Conservation (phyloP, 306 rosid genomes). For the Aeschynomene evenia region DNA sequence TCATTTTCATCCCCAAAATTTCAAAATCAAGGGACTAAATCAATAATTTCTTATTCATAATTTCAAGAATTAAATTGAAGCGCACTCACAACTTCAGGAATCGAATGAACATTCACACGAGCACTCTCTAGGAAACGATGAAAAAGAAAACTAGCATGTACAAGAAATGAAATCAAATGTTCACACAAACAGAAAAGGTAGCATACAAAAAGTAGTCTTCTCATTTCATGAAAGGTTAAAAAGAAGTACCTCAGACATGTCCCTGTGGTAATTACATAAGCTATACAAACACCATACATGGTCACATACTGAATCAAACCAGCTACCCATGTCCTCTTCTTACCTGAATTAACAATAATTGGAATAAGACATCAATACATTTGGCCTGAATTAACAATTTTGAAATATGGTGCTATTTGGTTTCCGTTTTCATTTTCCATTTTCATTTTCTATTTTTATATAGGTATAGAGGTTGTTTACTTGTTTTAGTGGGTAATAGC, state of each 20-base stretch:
- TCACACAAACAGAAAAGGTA: not conserved
- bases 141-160: not conserved
- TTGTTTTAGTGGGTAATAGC: too few species aligned
- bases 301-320: constrained; percentile 43
- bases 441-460: too few species aligned
- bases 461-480: too few species aligned
- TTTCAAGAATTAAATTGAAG: too few species aligned
- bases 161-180: not conserved
- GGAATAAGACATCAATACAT: not conserved
- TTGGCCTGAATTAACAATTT: too few species aligned
- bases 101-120: too few species aligned
- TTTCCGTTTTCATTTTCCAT: too few species aligned
- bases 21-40: too few species aligned
- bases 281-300: constrained; percentile 49
- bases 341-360: constrained; percentile 42
- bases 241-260: constrained; percentile 48
- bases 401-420: too few species aligned
- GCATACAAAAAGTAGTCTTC: not conserved
- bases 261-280: constrained; percentile 56
- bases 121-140: not conserved
- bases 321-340: constrained; percentile 39
- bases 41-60: too few species aligned
- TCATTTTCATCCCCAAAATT: too few species aligned
- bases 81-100: too few species aligned
- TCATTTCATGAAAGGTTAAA: not conserved